Conservation (phyloP, 2,329 filamentous ascomycete species). For the Claviceps cyperi region DNA sequence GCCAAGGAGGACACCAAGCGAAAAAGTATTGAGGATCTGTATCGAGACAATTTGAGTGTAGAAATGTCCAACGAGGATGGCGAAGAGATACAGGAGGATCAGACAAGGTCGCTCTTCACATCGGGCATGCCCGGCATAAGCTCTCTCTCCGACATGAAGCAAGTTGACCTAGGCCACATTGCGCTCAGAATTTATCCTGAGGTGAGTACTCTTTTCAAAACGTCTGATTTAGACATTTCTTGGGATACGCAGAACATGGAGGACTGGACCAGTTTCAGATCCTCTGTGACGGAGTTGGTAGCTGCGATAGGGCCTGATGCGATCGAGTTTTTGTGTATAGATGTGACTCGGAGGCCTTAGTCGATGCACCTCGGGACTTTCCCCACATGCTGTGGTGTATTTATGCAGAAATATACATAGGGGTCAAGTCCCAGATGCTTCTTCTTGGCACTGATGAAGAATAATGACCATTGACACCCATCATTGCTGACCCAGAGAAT, state of each 20-base stretch:
- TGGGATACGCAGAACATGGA: conserved; percentile 43
- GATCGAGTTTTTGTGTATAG: conserved; percentile 40
- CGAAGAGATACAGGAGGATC: conserved; percentile 11
- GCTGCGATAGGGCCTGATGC: conserved; percentile 50
- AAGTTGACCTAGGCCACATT: conserved; percentile 44
- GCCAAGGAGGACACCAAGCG: background rate
- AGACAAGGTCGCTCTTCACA: conserved; percentile 33
- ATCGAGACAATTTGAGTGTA: conserved; percentile 2
- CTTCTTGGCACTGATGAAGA: too few species aligned
- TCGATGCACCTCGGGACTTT: background rate
- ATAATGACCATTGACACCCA: too few species aligned
- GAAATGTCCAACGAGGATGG: conserved; percentile 1
- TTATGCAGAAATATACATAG: too few species aligned
- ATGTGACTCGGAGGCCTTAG: conserved; percentile 25
- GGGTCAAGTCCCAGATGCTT: too few species aligned
- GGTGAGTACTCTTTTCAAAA: conserved; percentile 23
- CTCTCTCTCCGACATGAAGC: conserved; percentile 35
- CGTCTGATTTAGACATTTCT: conserved; percentile 33
- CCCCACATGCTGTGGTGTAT: background rate
- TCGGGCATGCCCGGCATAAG: conserved; percentile 55
- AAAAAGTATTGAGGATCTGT: background rate
- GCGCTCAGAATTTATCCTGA: conserved; percentile 32
- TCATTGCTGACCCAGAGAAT: too few species aligned
- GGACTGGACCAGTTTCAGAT: conserved; percentile 39
- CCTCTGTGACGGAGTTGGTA: conserved; percentile 50